Evolutionary conservation across 1,284 basidiomycete species (phyloP).

Genomic region (Apiotrichum akiyoshidainum): DNA sequence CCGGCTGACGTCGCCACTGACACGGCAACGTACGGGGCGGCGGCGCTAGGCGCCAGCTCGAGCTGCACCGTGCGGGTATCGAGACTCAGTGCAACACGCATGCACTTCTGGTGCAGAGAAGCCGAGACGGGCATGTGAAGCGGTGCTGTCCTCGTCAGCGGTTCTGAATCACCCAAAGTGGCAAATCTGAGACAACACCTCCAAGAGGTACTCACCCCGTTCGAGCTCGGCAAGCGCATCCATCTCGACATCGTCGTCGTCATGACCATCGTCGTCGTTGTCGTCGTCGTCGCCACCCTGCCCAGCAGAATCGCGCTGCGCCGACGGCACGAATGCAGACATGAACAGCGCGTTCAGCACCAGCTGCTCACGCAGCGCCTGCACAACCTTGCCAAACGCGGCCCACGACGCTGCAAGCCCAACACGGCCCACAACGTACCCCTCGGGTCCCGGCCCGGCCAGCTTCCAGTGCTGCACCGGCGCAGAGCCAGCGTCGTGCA

Average conservation of each 20-base stretch:
- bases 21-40: slow-evolving; percentile 8
- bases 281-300: neutral
- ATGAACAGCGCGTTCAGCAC: slow-evolving; percentile 33
- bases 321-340: slow-evolving; percentile 7
- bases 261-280: slow-evolving; percentile 6
- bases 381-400: slow-evolving; percentile 17
- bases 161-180: too few relatives aligned
- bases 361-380: slow-evolving; percentile 28
- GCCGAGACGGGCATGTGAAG: slow-evolving; percentile 14
- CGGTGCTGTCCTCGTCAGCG: slow-evolving; percentile 5
- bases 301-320: neutral
- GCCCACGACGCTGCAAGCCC: slow-evolving; percentile 22
- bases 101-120: slow-evolving; percentile 7
- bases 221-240: slow-evolving; percentile 13
- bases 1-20: neutral
- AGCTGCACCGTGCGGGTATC: slow-evolving; percentile 2
- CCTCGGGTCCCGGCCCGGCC: slow-evolving; percentile 35
- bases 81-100: slow-evolving; percentile 6
- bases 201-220: slow-evolving; percentile 1
- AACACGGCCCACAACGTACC: slow-evolving; percentile 36
- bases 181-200: too few relatives aligned
- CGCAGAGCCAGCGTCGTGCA: slow-evolving; percentile 12
- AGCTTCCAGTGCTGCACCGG: slow-evolving; percentile 39
- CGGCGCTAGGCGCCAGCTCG: slow-evolving; percentile 3
- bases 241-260: slow-evolving; percentile 8